A percentile compares a stretch with the other conserved stretches of the same genome.
These are phyloP conservation scores for Mycotypha africana DNA, from an alignment of 371 early-diverging fungal species.

Conservation along the genomic window DNA sequence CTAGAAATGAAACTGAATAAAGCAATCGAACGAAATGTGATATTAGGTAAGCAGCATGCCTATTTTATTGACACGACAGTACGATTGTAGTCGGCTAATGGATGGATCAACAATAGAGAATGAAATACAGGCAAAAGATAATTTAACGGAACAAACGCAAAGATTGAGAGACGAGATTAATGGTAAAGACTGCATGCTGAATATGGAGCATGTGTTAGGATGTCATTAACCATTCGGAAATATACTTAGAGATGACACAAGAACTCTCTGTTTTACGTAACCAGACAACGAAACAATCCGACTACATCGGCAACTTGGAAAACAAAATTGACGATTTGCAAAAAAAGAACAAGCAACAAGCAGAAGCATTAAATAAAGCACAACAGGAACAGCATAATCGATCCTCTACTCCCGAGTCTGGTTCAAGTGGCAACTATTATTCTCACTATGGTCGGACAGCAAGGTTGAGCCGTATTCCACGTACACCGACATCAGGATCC, in stretches of 20 bases:
- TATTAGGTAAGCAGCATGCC: slow-evolving; percentile 39
- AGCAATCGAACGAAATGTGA: slow-evolving; percentile 64
- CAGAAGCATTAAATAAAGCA: background rate
- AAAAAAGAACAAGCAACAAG: slow-evolving; percentile 27
- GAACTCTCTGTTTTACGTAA: slow-evolving; percentile 52
- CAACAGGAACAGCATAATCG: slow-evolving; percentile 15
- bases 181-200: slow-evolving; percentile 43
- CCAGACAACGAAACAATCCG: slow-evolving; percentile 32
- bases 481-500: slow-evolving; percentile 17
- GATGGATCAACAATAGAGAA: too few relatives aligned
- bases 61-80: too few relatives aligned
- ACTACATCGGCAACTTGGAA: slow-evolving; percentile 31
- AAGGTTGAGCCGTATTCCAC: slow-evolving; percentile 30
- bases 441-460: slow-evolving; percentile 23
- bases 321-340: slow-evolving; percentile 31
- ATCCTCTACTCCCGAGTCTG: slow-evolving; percentile 31
- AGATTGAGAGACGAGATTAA: slow-evolving; percentile 75
- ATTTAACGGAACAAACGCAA: slow-evolving; percentile 68
- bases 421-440: slow-evolving; percentile 19
- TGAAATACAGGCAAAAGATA: slow-evolving; percentile 65
- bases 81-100: too few relatives aligned
- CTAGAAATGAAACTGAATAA: slow-evolving; percentile 66
- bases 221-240: background rate
- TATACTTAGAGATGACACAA: slow-evolving; percentile 44
- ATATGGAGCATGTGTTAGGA: background rate